Evolutionary conservation across 768 basidiomycete species (phyloP), one percentile per base, ranked within the genome.

Genomic region (Suillus alpinus): DNA sequence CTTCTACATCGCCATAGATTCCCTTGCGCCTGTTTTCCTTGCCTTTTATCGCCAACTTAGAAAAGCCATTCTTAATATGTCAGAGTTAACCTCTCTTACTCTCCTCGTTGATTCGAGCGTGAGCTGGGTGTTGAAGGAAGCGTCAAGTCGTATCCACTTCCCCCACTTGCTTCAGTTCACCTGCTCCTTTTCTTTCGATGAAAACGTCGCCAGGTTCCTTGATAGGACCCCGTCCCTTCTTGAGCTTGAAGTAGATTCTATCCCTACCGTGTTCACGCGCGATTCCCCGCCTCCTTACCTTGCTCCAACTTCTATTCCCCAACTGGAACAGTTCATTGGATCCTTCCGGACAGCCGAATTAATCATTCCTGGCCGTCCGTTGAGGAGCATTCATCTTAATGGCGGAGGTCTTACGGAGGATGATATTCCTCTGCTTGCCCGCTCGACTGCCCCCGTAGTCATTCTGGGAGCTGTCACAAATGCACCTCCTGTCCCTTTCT

Each of bases 341-440:
- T 84, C 89, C 20, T 76, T 82, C 36, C 73, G 79, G 55, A 79
- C 80, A 23, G 86, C 89, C 26, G 74, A 77, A 56, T 71, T 75
- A 29, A 74, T 91, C 66, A 79, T 88, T 3, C 87, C 87, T 47
- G 84, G 86, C 16, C 83, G 89, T 23, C 88, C 90, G 10, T 78
- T 91, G 41, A 75, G 82, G 62, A 80, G 80, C 67, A 79, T 92
- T 53, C 83, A 86, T 69, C 79, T 92, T 59, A 81, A 79, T 60
- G 82, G 79, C n/a, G 80, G 84, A 34, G 83, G 84, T 71, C 74
- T 90, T 63, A 77, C 81, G 26, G 83, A 85, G 64, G 82, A 81
- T 31, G 79, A 86, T 66, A 76, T 88, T 26, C 76, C 76, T 49
- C 73, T 74, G 32, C 78, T 91, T 51, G 78, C 85, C 13, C 69